phyloP scores from a whole-genome alignment of 1,284 basidiomycete species.

The Stereum hirsutum region DNA sequence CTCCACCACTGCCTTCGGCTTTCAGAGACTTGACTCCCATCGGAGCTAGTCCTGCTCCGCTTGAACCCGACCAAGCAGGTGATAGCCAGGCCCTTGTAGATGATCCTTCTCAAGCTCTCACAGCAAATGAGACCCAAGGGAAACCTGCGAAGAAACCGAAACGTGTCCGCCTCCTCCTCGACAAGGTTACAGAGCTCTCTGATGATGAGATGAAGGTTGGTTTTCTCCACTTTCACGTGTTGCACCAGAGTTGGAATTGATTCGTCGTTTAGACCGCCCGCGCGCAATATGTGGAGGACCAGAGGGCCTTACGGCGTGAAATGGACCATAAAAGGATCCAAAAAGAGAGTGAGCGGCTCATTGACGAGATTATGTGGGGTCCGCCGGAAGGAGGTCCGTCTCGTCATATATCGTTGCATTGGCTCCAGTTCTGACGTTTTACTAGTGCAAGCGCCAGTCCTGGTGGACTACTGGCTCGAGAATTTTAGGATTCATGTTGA shows the following conservation, averaged over 20 bases:
- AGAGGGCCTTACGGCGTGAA: constrained; percentile 42
- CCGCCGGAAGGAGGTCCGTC: constrained; percentile 53
- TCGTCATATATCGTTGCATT: neutral
- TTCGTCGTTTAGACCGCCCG: constrained; percentile 41
- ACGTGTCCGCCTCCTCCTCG: constrained; percentile 34
- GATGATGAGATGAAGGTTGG: constrained; percentile 67
- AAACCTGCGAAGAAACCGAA: too few species aligned
- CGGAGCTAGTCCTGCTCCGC: too few species aligned
- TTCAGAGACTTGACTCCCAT: too few species aligned
- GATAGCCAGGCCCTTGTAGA: too few species aligned
- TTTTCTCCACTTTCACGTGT: neutral
- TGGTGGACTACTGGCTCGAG: constrained; percentile 64
- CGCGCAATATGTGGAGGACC: constrained; percentile 54
- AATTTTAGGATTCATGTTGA: constrained; percentile 62
- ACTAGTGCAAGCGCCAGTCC: constrained; percentile 51
- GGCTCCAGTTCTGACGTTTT: constrained; percentile 6
- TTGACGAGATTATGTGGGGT: constrained; percentile 62
- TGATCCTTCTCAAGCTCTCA: too few species aligned
- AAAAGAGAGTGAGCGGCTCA: constrained; percentile 40
- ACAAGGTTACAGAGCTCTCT: constrained; percentile 64
- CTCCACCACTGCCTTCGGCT: constrained; percentile 44
- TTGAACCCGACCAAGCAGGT: too few species aligned
- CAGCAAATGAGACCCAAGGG: too few species aligned
- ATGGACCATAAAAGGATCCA: constrained; percentile 43
- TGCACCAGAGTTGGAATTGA: constrained; percentile 5